phyloP scores from a whole-genome alignment of 78 protist genomes.

The Speleostelium caveatum region DNA sequence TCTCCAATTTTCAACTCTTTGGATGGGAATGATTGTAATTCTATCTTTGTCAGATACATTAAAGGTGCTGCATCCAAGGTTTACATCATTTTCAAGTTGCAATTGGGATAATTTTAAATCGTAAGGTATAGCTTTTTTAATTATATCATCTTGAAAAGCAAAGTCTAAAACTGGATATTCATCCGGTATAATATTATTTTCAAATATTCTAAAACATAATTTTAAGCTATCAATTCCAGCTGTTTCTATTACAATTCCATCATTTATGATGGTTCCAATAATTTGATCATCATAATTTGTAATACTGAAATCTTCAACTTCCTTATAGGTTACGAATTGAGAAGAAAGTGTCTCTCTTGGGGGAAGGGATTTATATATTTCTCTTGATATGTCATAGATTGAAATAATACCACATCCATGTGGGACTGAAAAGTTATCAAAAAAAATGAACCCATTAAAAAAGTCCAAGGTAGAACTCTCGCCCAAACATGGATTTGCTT shows the following conservation, averaged over 20 bases:
- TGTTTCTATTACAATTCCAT: constrained; percentile 20
- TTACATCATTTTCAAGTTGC: background rate
- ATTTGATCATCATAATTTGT: constrained; percentile 1
- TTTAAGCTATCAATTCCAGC: background rate
- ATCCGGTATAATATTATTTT: background rate
- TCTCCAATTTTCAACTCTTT: background rate
- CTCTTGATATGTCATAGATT: constrained; percentile 2
- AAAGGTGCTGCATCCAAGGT: background rate
- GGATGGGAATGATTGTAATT: no score
- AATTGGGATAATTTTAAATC: no score
- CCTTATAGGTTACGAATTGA: constrained; percentile 30
- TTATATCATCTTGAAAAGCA: background rate
- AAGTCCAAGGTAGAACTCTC: background rate
- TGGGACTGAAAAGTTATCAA: constrained; percentile 29
- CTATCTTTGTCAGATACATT: no score
- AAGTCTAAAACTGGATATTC: constrained; percentile 7
- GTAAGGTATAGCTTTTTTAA: no score
- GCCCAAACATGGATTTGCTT: no score
- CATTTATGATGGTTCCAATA: constrained; percentile 25
- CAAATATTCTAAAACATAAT: background rate
- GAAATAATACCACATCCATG: background rate
- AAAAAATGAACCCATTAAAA: background rate
- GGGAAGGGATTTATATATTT: constrained; percentile 1
- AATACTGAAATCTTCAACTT: constrained; percentile 7
- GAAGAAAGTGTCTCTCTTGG: constrained; percentile 10